Evolutionary conservation across 208 protist species (phyloP), one percentile per base, ranked within the genome.

Genomic region (Leishmania amazonensis): DNA sequence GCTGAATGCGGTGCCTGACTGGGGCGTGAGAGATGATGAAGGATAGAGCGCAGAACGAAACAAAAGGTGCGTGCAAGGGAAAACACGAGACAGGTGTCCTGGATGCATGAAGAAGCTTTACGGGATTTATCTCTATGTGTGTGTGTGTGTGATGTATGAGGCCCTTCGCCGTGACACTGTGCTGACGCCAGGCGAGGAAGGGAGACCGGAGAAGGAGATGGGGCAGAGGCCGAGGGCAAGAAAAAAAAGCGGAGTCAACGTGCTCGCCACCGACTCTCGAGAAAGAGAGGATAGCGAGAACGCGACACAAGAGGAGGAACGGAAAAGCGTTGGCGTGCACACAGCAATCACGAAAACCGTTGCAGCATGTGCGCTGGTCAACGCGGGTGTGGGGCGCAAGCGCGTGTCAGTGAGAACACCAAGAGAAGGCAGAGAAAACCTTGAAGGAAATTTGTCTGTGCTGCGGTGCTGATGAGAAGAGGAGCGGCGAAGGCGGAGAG

Each of bases 251-350:
- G 57, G 57, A 31, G 60, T 31, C 11, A 19, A 6, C n/a, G 60
- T 67, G 60, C 60, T n/a, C n/a, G 13, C 60, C n/a, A 40, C 8
- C 11, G 60, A 67, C n/a, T 67, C 60, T 67, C 60, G 60, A 67
- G n/a, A 1, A 38, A n/a, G n/a, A 67, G n/a, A 31, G 60, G 13
- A 38, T 40, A n/a, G n/a, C 7, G n/a, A 21, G n/a, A 38, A 13
- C 24, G 8, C 31, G 71, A 31, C 1, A 65, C 9, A 81, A n/a
- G 5, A 24, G 13, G 28, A 57, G 28, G 49, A 49, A 57, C 13
- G 35, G 49, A 81, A 75, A 87, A 84, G 81, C 3, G 67, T 31
- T 7, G 21, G 67, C n/a, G 60, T 67, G n/a, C 6, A 1, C 24
- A 9, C 11, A 67, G 9, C 24, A 19, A 40, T 13, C 11, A 6